Conservation (phyloP, 2,329 filamentous ascomycete species). For the Phoma sp. region DNA sequence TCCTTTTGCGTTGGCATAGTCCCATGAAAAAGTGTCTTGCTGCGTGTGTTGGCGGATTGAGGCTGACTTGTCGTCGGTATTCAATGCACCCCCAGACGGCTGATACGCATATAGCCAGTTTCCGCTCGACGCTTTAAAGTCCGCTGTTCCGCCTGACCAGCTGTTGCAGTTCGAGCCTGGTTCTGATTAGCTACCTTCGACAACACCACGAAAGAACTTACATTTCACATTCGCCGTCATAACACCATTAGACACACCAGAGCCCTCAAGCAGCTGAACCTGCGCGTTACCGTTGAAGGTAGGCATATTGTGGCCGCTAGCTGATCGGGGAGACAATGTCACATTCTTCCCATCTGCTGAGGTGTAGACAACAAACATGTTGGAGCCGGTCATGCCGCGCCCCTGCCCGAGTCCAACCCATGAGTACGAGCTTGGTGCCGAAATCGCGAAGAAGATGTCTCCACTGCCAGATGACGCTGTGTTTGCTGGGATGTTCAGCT, state of each 20-base stretch:
- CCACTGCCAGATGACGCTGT: constrained; percentile 61
- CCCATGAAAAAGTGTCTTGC: constrained; percentile 53
- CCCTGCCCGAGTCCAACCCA: constrained; percentile 67
- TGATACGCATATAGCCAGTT: constrained; percentile 61
- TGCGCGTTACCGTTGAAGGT: constrained; percentile 51
- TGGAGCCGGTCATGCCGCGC: constrained; percentile 60
- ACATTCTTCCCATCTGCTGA: constrained; percentile 61
- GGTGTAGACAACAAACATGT: constrained; percentile 68
- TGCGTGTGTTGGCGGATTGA: constrained; percentile 56
- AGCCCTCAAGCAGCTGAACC: constrained; percentile 61
- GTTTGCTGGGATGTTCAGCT: constrained; percentile 62
- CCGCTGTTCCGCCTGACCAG: constrained; percentile 62
- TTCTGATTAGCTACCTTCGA: constrained; percentile 14
- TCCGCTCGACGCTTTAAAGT: constrained; percentile 54
- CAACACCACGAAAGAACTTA: constrained; percentile 22
- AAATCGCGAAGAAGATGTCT: constrained; percentile 66
- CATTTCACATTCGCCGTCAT: constrained; percentile 66
- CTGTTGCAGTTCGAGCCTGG: constrained; percentile 60
- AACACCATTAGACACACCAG: constrained; percentile 59
- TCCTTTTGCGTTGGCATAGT: constrained; percentile 59
- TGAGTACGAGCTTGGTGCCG: constrained; percentile 59
- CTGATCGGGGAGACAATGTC: constrained; percentile 62
- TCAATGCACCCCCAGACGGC: constrained; percentile 55
- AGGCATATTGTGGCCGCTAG: constrained; percentile 55
- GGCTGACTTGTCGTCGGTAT: constrained; percentile 55